phyloP scores from a whole-genome alignment of 345 rosid genomes.

The Heritiera littoralis region DNA sequence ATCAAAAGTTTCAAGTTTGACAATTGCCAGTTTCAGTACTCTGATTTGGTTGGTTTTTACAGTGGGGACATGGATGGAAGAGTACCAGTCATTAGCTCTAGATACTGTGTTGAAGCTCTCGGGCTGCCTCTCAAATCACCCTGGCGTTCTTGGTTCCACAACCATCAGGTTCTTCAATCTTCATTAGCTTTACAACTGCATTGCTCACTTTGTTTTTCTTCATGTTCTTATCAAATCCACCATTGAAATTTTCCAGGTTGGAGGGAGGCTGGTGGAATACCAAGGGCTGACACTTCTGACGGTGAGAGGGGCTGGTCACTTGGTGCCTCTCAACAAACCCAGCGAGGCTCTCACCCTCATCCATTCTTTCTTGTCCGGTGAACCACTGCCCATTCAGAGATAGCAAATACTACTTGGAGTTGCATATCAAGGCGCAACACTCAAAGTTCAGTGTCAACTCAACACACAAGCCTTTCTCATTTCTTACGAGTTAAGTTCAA shows the following conservation, averaged over 20 bases:
- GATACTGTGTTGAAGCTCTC: conserved; percentile 51
- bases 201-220: no score
- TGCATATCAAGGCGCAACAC: no score
- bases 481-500: no score
- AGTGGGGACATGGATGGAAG: conserved; percentile 68
- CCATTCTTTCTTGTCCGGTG: conserved; percentile 34
- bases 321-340: conserved; percentile 63
- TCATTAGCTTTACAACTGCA: not conserved
- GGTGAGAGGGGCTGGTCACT: conserved; percentile 69
- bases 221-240: no score
- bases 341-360: conserved; percentile 51
- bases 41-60: conserved; percentile 9
- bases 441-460: no score
- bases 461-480: no score
- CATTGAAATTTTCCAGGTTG: conserved; percentile 40
- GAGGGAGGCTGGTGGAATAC: conserved; percentile 60
- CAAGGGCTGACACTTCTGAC: conserved; percentile 55
- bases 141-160: conserved; percentile 62
- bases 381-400: conserved; percentile 13
- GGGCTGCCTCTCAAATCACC: conserved; percentile 45
- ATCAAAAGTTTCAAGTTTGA: not conserved
- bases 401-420: not conserved
- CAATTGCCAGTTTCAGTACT: not conserved
- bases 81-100: conserved; percentile 53
- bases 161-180: conserved; percentile 43